Percentiles rank a stretch among this genome's conserved stretches.
phyloP scores from a whole-genome alignment of 2,329 filamentous ascomycete species.

The Ceratocystis harringtonii region DNA sequence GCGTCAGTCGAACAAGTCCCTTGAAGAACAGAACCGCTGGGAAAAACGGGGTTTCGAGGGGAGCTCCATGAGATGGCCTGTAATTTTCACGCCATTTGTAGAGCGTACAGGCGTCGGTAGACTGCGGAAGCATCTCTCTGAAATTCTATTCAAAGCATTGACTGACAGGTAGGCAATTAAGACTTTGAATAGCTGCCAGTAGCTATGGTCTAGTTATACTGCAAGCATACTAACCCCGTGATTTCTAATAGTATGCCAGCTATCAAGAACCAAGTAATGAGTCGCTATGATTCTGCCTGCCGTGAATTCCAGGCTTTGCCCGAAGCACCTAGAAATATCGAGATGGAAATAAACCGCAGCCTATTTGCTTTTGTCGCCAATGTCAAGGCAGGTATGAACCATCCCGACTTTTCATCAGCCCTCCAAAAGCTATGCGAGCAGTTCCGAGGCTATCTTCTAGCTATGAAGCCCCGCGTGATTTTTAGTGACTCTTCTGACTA shows the following conservation, averaged over 20 bases:
- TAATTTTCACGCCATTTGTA: slow-evolving; percentile 32
- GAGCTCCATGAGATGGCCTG: slow-evolving; percentile 32
- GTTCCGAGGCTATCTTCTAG: slow-evolving; percentile 35
- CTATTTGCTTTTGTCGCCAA: slow-evolving; percentile 41
- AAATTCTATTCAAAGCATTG: slow-evolving; percentile 39
- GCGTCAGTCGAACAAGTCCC: slow-evolving; percentile 41
- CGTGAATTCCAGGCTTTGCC: slow-evolving; percentile 43
- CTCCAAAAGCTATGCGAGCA: slow-evolving; percentile 34
- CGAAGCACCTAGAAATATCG: slow-evolving; percentile 51
- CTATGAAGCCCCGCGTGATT: slow-evolving; percentile 33
- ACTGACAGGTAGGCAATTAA: slow-evolving; percentile 30
- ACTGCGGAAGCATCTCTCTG: slow-evolving; percentile 37
- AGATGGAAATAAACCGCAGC: slow-evolving; percentile 47
- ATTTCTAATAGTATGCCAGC: slow-evolving; percentile 30
- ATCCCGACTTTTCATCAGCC: slow-evolving; percentile 30
- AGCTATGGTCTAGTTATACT: neutral
- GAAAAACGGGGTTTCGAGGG: slow-evolving; percentile 39
- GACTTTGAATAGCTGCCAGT: neutral
- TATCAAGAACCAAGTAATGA: slow-evolving; percentile 38
- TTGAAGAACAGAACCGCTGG: slow-evolving; percentile 37
- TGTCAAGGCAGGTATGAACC: slow-evolving; percentile 39
- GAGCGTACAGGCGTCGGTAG: slow-evolving; percentile 39
- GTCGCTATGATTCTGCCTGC: slow-evolving; percentile 37
- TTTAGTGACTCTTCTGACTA: slow-evolving; percentile 27
- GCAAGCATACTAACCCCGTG: neutral